A percentile compares a stretch with the other conserved stretches of the same genome.
phyloP scores from a whole-genome alignment of 2,329 filamentous ascomycete species.

The Stagonosporopsis tanaceti region DNA sequence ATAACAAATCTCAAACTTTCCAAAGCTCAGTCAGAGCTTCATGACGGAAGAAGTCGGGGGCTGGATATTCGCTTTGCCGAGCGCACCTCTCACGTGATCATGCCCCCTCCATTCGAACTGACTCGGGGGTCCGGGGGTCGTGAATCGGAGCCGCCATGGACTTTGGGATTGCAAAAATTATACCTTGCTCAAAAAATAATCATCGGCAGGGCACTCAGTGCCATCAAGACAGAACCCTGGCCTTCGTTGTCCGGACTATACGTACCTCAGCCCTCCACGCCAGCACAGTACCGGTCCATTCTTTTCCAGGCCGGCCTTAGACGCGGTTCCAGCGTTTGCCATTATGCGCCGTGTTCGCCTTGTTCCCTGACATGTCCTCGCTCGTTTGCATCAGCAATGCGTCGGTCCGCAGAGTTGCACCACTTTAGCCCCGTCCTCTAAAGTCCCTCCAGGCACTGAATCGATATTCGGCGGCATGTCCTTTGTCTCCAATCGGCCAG shows the following conservation, averaged over 20 bases:
- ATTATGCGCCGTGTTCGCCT: conserved; percentile 8
- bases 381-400: conserved; percentile 28
- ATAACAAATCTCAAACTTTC: conserved; percentile 11
- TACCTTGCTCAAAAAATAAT: not conserved
- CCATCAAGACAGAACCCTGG: not conserved
- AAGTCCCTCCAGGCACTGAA: conserved; percentile 4
- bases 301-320: not conserved
- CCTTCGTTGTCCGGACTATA: not conserved
- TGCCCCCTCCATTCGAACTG: not conserved
- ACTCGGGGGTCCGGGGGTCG: not conserved
- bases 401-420: conserved; percentile 28
- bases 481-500: conserved; percentile 11
- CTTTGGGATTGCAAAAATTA: not conserved
- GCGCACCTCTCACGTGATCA: conserved; percentile 1
- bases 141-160: not conserved
- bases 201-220: not conserved
- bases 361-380: conserved; percentile 8
- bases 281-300: not conserved
- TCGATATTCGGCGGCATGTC: conserved; percentile 10
- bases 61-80: not conserved
- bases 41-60: conserved; percentile 13
- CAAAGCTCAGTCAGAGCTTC: conserved; percentile 15
- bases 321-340: not conserved
- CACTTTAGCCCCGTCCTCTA: conserved; percentile 17
- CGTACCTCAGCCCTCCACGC: not conserved